Evolutionary conservation across 805 yeast genomes (phyloP).

Genomic region (Ogataea nonfermentans): DNA sequence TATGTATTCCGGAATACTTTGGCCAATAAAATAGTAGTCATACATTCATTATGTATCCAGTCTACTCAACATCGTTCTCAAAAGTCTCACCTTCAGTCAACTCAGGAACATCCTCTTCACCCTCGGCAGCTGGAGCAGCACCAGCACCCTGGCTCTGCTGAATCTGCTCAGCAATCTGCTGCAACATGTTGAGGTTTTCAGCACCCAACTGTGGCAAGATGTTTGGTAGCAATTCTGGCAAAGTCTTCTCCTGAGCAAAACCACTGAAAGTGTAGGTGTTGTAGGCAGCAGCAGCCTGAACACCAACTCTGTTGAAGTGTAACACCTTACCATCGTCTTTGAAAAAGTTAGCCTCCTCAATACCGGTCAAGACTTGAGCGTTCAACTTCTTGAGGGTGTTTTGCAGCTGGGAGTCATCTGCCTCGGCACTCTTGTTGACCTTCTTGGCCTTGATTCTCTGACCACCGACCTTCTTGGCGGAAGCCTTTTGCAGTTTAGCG

Average conservation of each 20-base stretch:
- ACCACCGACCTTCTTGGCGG: slow-evolving; percentile 77
- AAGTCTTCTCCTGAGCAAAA: slow-evolving; percentile 86
- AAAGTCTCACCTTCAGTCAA: slow-evolving; percentile 88
- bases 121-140: slow-evolving; percentile 46
- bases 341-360: slow-evolving; percentile 98
- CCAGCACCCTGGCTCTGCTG: slow-evolving; percentile 51
- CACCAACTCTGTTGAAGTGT: slow-evolving; percentile 95
- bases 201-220: slow-evolving; percentile 96
- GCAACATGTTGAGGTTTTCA: slow-evolving; percentile 86
- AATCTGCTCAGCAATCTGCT: slow-evolving; percentile 85
- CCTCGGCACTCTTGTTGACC: slow-evolving; percentile 61
- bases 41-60: slow-evolving; percentile 14
- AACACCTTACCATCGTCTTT: slow-evolving; percentile 93
- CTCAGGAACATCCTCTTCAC: slow-evolving; percentile 69
- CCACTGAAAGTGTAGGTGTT: slow-evolving; percentile 96
- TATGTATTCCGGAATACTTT: slow-evolving; percentile 12
- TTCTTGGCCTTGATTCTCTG: slow-evolving; percentile 93
- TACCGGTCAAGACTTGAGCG: slow-evolving; percentile 83
- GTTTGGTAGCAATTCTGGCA: slow-evolving; percentile 90
- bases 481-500: slow-evolving; percentile 86
- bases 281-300: slow-evolving; percentile 86
- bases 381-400: slow-evolving; percentile 84
- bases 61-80: slow-evolving; percentile 50
- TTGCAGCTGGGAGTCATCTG: slow-evolving; percentile 89
- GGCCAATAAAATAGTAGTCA: slow-evolving; percentile 9